These are phyloP conservation scores for Mucor ambiguus DNA, from an alignment of 371 early-diverging fungal species.

Conservation along the genomic window DNA sequence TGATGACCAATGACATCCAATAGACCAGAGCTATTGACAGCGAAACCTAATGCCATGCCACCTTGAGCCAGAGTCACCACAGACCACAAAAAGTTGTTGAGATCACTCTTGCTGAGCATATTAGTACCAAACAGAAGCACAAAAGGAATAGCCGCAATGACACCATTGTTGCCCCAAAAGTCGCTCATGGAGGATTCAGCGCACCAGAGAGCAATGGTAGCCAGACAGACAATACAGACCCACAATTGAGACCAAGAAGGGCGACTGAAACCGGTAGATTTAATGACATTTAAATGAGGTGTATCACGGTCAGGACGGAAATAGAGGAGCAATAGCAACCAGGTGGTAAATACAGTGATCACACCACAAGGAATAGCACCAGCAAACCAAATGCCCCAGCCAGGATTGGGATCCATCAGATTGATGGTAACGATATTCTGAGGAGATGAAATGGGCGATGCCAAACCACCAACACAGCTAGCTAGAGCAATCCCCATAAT, in stretches of 20 bases:
- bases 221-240: slow-evolving; percentile 59
- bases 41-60: slow-evolving; percentile 89
- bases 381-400: slow-evolving; percentile 87
- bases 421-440: slow-evolving; percentile 91
- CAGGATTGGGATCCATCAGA: slow-evolving; percentile 83
- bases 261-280: slow-evolving; percentile 45
- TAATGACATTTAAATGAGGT: slow-evolving; percentile 53
- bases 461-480: slow-evolving; percentile 96
- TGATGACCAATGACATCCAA: slow-evolving; percentile 47
- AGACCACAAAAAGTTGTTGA: slow-evolving; percentile 91
- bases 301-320: slow-evolving; percentile 62
- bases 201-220: slow-evolving; percentile 90
- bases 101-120: slow-evolving; percentile 92
- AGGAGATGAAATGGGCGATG: slow-evolving; percentile 93
- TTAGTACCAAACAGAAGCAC: slow-evolving; percentile 89
- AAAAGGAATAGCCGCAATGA: slow-evolving; percentile 92
- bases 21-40: slow-evolving; percentile 87
- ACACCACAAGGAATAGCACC: slow-evolving; percentile 73
- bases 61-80: slow-evolving; percentile 96
- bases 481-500: slow-evolving; percentile 95
- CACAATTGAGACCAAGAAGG: slow-evolving; percentile 50
- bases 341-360: not conserved
- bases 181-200: slow-evolving; percentile 69
- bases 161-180: slow-evolving; percentile 88
- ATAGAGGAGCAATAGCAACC: slow-evolving; percentile 64